Percentiles rank a stretch among this genome's conserved stretches.
Evolutionary conservation across 495 filamentous ascomycete genomes (phyloP).

Genomic region (Neurospora intermedia): DNA sequence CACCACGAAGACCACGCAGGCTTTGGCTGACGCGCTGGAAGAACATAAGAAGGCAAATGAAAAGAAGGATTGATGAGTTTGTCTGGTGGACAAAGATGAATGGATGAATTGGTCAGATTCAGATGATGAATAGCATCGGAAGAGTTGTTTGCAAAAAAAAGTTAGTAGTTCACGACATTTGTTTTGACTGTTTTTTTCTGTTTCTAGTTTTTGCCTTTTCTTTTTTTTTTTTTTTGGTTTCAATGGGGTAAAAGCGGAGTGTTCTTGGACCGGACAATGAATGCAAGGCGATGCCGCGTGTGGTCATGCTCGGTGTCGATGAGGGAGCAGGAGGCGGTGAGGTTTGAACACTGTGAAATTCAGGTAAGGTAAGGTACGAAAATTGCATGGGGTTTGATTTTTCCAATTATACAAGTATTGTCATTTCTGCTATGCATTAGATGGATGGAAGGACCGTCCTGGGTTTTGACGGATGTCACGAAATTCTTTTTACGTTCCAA

Average conservation of each 20-base stretch:
- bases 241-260: background rate
- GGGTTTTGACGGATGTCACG: background rate
- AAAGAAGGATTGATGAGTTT: constrained; percentile 15
- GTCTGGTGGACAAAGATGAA: background rate
- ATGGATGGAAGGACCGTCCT: background rate
- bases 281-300: background rate
- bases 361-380: background rate
- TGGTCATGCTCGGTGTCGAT: background rate
- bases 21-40: constrained; percentile 38
- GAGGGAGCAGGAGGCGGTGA: background rate
- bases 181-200: background rate
- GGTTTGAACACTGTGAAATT: background rate
- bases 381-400: background rate
- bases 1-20: constrained; percentile 45
- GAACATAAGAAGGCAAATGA: constrained; percentile 36
- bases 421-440: background rate
- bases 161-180: background rate
- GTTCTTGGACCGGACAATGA: background rate
- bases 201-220: background rate
- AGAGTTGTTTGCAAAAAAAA: background rate
- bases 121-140: background rate
- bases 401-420: background rate
- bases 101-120: background rate
- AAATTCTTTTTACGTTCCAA: background rate
- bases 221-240: background rate